Evolutionary conservation across 2,329 filamentous ascomycete genomes (phyloP).

Genomic region (Sarocladium kiliense): DNA sequence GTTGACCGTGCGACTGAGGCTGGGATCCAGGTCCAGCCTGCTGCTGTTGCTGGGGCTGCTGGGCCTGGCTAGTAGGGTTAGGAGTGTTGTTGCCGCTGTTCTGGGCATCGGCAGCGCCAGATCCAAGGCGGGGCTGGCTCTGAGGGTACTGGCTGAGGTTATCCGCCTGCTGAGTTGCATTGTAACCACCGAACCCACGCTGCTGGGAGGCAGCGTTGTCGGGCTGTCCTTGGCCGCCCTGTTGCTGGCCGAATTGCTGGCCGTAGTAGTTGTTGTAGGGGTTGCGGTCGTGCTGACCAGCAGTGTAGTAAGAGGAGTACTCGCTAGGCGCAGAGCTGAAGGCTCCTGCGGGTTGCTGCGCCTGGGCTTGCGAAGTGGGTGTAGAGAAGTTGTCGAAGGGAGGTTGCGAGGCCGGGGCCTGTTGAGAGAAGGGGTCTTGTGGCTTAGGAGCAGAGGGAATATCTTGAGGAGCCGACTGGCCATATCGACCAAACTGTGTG

Average conservation of each 20-base stretch:
- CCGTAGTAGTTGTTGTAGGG: conserved; percentile 74
- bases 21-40: conserved; percentile 35
- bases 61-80: conserved; percentile 63
- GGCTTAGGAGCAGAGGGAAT: conserved; percentile 64
- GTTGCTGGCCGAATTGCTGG: conserved; percentile 52
- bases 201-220: conserved; percentile 67
- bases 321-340: conserved; percentile 74
- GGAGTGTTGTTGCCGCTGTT: conserved; percentile 89
- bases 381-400: conserved; percentile 59
- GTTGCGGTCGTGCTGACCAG: conserved; percentile 66
- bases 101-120: conserved; percentile 59
- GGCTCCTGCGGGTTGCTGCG: conserved; percentile 55
- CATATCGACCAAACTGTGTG: conserved; percentile 65
- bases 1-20: conserved; percentile 39
- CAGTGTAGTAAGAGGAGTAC: conserved; percentile 81
- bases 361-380: conserved; percentile 55
- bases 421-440: conserved; percentile 82
- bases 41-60: conserved; percentile 37
- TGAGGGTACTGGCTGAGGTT: conserved; percentile 68
- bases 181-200: conserved; percentile 73
- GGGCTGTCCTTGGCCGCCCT: conserved; percentile 61
- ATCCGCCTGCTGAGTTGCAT: conserved; percentile 59
- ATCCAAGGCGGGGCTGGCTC: conserved; percentile 58
- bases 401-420: conserved; percentile 42
- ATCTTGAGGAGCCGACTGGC: conserved; percentile 57